These are phyloP conservation scores for Diplodia corticola DNA, from an alignment of 2,329 filamentous ascomycete species.

Conservation along the genomic window DNA sequence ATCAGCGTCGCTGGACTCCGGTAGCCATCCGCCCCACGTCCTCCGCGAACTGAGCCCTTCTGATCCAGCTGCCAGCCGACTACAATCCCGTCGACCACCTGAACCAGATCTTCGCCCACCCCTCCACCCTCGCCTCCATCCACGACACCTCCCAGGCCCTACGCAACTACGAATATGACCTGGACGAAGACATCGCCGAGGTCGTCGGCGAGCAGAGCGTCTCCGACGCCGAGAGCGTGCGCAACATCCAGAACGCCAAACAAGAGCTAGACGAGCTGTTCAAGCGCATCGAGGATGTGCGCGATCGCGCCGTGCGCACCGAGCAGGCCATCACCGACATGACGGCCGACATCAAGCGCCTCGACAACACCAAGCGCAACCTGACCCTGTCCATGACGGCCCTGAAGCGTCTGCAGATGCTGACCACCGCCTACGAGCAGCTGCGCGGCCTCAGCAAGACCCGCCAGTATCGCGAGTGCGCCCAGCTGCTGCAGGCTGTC, in stretches of 20 bases:
- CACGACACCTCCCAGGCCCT: slow-evolving; percentile 72
- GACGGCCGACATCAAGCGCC: slow-evolving; percentile 97
- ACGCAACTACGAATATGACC: slow-evolving; percentile 73
- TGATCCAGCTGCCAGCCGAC: slow-evolving; percentile 57
- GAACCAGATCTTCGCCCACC: slow-evolving; percentile 89
- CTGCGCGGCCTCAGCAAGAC: slow-evolving; percentile 78
- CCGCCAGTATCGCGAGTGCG: slow-evolving; percentile 91
- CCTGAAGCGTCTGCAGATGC: slow-evolving; percentile 94
- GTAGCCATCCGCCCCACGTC: slow-evolving; percentile 29
- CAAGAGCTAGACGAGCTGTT: slow-evolving; percentile 87
- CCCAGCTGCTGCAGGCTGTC: slow-evolving; percentile 88
- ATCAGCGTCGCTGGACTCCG: slow-evolving; percentile 41
- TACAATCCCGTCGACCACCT: slow-evolving; percentile 93
- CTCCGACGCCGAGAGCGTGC: slow-evolving; percentile 82
- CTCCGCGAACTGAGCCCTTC: slow-evolving; percentile 1
- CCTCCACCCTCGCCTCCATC: slow-evolving; percentile 78
- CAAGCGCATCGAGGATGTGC: slow-evolving; percentile 90
- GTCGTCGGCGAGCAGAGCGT: slow-evolving; percentile 76
- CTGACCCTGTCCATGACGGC: slow-evolving; percentile 97
- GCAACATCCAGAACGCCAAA: slow-evolving; percentile 89
- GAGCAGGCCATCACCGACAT: slow-evolving; percentile 96
- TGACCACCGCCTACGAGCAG: slow-evolving; percentile 98
- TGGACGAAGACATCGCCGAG: slow-evolving; percentile 73
- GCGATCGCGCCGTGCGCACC: slow-evolving; percentile 83
- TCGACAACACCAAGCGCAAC: slow-evolving; percentile 96